These are phyloP conservation scores for Fusarium tupiense DNA, from an alignment of 2,329 filamentous ascomycete species.

Conservation along the genomic window DNA sequence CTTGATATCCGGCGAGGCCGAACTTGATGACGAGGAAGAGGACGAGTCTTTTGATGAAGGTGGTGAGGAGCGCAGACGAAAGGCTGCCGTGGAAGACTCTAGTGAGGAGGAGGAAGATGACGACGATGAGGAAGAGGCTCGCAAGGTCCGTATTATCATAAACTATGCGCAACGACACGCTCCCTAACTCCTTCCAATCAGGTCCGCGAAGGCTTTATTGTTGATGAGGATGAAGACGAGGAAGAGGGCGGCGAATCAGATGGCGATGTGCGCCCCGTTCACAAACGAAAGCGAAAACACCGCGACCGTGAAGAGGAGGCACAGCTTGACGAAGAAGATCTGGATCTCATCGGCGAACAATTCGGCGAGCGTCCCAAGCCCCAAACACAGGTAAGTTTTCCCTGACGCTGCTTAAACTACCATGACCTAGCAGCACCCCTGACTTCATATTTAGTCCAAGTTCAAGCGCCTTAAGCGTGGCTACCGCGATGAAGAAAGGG, in stretches of 20 bases:
- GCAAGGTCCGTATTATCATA: constrained; percentile 65
- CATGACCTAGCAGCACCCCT: not conserved
- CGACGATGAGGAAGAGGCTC: constrained; percentile 86
- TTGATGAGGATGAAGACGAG: constrained; percentile 88
- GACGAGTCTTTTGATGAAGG: constrained; percentile 86
- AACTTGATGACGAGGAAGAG: constrained; percentile 86
- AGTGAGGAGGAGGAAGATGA: constrained; percentile 94
- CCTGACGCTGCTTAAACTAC: not conserved
- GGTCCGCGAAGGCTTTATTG: constrained; percentile 95
- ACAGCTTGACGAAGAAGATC: constrained; percentile 92
- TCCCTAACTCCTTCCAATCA: constrained; percentile 50
- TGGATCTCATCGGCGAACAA: constrained; percentile 91
- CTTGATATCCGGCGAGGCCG: constrained; percentile 85
- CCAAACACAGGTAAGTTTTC: constrained; percentile 72
- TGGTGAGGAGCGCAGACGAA: constrained; percentile 66
- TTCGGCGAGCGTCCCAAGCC: constrained; percentile 71
- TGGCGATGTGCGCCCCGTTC: constrained; percentile 60
- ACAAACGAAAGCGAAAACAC: constrained; percentile 80
- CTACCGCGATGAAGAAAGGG: constrained; percentile 75
- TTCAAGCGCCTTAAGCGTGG: constrained; percentile 97
- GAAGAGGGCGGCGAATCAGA: constrained; percentile 71
- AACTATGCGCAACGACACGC: not conserved
- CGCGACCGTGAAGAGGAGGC: constrained; percentile 85
- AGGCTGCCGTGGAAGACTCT: constrained; percentile 73
- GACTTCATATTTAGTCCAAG: constrained; percentile 69